phyloP scores from a whole-genome alignment of 768 basidiomycete genomes.

The Melanogaster broomeanus region DNA sequence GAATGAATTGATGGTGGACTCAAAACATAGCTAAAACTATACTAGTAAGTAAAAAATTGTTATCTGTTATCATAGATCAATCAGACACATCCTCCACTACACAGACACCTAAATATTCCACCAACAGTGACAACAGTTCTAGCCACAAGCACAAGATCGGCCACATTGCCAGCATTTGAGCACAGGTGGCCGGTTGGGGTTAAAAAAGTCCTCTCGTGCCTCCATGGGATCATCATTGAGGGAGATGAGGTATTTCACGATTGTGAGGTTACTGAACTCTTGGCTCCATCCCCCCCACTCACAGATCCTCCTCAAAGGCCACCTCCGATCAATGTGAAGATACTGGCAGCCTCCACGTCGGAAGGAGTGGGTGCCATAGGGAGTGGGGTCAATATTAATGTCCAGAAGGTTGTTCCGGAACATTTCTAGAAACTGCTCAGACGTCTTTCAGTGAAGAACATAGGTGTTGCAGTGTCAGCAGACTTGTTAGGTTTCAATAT shows the following conservation, averaged over 20 bases:
- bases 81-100: no score
- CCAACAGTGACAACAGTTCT: no score
- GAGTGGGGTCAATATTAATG: constrained; percentile 34
- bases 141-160: no score
- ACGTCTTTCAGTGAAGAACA: constrained; percentile 5
- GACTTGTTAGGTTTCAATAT: not conserved
- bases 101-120: no score
- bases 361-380: constrained; percentile 31
- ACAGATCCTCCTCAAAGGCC: constrained; percentile 40
- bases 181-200: constrained; percentile 27
- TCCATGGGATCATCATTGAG: constrained; percentile 39
- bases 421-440: constrained; percentile 38
- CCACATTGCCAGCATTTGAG: no score
- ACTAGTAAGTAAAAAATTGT: no score
- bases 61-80: no score
- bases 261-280: constrained; percentile 39
- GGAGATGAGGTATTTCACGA: constrained; percentile 44
- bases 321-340: constrained; percentile 31
- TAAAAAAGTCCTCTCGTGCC: constrained; percentile 37
- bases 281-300: constrained; percentile 49
- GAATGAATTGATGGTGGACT: no score
- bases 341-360: constrained; percentile 44
- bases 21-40: no score
- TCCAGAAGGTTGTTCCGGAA: constrained; percentile 44
- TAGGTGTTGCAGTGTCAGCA: not conserved